phyloP scores from a whole-genome alignment of 2,329 filamentous ascomycete species.

The Fusarium sp. region DNA sequence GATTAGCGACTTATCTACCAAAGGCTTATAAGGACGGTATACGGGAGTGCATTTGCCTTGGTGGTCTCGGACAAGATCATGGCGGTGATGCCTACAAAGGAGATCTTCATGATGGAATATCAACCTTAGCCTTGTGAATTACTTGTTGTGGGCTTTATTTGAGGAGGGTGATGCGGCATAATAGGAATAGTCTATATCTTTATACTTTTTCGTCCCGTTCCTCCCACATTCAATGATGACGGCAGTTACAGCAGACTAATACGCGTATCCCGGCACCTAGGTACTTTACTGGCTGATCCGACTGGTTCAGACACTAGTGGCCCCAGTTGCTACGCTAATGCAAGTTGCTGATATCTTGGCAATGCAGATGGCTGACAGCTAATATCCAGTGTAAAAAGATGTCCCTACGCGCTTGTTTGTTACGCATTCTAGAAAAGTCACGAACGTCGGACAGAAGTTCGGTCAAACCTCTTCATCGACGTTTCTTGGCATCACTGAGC shows the following conservation, averaged over 20 bases:
- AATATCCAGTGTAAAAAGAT: rapidly evolving
- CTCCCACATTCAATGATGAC: neutral
- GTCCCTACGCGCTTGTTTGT: neutral
- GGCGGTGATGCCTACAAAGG: neutral
- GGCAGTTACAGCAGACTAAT: neutral
- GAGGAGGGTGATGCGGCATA: neutral
- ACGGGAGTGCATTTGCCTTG: neutral
- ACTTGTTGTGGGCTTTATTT: too few relatives aligned
- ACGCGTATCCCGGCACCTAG: neutral
- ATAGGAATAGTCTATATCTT: neutral
- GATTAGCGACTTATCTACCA: rapidly evolving
- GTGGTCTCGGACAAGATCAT: neutral
- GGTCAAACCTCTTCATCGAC: rapidly evolving
- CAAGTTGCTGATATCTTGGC: neutral
- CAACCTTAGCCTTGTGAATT: too few relatives aligned
- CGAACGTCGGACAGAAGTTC: neutral
- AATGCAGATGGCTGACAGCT: too few relatives aligned
- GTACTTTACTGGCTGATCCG: neutral
- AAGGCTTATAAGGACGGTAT: rapidly evolving
- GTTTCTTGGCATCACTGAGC: neutral
- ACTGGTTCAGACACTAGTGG: neutral
- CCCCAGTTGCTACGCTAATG: neutral
- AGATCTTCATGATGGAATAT: neutral
- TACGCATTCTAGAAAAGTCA: neutral
- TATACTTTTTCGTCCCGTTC: neutral